Evolutionary conservation across 768 basidiomycete species (phyloP).

Genomic region (Hericium coralloides): DNA sequence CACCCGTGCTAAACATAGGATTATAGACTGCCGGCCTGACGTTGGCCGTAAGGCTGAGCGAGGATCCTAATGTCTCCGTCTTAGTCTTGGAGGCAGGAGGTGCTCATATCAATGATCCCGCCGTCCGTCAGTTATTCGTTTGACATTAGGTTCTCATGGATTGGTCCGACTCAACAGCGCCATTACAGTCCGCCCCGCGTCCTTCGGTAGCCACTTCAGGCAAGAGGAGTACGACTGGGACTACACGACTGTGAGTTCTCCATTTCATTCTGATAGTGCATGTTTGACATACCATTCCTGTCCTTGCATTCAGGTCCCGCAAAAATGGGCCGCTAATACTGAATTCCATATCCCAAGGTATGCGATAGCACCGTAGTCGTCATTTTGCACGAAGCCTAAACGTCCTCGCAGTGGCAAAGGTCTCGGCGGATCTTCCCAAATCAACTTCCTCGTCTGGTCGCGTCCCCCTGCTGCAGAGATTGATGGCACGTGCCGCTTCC

Average conservation of each 20-base stretch:
- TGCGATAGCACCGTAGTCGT: neutral
- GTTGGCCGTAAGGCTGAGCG: constrained; percentile 26
- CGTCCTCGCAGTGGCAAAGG: constrained; percentile 1
- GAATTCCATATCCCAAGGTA: neutral
- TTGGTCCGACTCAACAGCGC: neutral
- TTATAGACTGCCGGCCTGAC: constrained; percentile 24
- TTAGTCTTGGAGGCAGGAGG: constrained; percentile 23
- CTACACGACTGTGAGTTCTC: neutral
- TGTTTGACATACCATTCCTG: neutral
- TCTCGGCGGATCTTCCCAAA: constrained; percentile 3
- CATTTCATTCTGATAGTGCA: neutral
- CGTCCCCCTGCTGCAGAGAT: constrained; percentile 2
- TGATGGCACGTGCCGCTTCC: neutral
- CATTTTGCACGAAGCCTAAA: neutral
- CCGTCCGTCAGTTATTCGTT: neutral
- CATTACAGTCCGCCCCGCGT: neutral
- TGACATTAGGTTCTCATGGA: too few relatives aligned
- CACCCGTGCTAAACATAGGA: neutral
- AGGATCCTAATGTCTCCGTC: constrained; percentile 24
- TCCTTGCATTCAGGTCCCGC: neutral
- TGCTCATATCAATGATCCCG: constrained; percentile 7
- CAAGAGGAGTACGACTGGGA: constrained; percentile 3
- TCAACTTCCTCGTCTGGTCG: constrained; percentile 3
- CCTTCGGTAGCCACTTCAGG: neutral
- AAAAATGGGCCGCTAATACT: neutral